Base-by-base conservation (phyloP, 2,329 filamentous ascomycete species). In the Cryphonectria nitschkei region DNA sequence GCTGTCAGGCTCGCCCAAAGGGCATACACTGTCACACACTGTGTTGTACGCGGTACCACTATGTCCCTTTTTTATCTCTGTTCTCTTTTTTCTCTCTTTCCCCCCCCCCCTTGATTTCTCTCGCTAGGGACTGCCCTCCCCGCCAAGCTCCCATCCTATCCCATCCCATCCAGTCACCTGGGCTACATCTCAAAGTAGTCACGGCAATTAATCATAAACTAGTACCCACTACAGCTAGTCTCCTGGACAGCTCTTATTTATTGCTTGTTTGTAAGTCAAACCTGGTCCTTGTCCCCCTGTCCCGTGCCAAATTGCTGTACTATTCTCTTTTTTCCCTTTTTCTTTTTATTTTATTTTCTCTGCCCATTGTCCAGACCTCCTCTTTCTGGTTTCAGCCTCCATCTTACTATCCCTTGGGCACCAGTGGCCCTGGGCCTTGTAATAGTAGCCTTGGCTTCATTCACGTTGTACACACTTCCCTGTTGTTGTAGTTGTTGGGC, bases 251-350 rank as follows among this genome's bases (percentile, higher is more conserved):
- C 68, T 63, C 41, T 62, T 22, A 32, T 39, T 39, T 62, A 39
- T 13, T 62, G 2, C 32, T 62, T 34, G 32, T 16, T 37, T 67
- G 68, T 70, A 70, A 70, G 68, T 64, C 43, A n/a, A n/a, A 62
- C 69, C 69, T 67, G 65, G 71, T 73, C 71, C 71, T 50, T 71
- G 71, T 37, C 68, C 68, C 68, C 70, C 22, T 50, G 67, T 68
- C 65, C 66, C 65, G 68, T 72, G 64, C 61, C 68, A 70, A 70
- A 65, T 56, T 69, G 65, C 67, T 39, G 39, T 70, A 39, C 46
- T 63, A 63, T 64, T 43, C 16, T 68, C 65, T 67, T 67, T 50
- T 65, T 60, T 62, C 37, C 54, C 65, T 34, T 16, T 60, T 62
- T 46, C 54, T 68, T 34, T 16, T 54, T 50, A 58, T 39, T 66